phyloP scores from a whole-genome alignment of 2,329 filamentous ascomycete species.

The Pyrenophora teres region DNA sequence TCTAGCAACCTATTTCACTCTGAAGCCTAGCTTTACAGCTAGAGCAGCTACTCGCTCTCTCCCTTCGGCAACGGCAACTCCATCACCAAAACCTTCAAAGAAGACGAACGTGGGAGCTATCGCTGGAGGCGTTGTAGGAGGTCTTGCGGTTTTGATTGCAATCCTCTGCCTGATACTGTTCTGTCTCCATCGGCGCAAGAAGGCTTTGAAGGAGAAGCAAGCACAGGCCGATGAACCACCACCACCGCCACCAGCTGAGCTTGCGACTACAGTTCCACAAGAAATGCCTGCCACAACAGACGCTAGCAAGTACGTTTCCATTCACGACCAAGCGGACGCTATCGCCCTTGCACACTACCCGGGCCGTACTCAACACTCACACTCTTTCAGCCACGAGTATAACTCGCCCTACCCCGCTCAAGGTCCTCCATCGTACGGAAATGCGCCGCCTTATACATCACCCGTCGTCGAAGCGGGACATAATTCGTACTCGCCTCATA shows the following conservation, averaged over 20 bases:
- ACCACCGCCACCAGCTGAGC: conserved; percentile 33
- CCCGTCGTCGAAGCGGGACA: conserved; percentile 19
- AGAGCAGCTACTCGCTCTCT: conserved; percentile 59
- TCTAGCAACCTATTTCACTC: conserved; percentile 59
- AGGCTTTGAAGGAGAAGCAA: conserved; percentile 21
- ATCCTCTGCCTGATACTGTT: conserved; percentile 42
- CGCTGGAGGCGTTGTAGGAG: conserved; percentile 49
- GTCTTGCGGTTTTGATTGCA: conserved; percentile 39
- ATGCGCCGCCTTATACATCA: conserved; percentile 16
- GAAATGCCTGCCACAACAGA: conserved; percentile 33
- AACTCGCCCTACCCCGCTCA: conserved; percentile 23
- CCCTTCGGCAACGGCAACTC: conserved; percentile 28
- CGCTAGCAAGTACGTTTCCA: conserved; percentile 35
- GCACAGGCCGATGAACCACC: conserved; percentile 3
- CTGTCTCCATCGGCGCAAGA: conserved; percentile 46
- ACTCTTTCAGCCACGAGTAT: conserved; percentile 27
- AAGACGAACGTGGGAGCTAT: conserved; percentile 46
- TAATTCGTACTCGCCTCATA: conserved; percentile 13
- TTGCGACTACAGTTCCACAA: conserved; percentile 38
- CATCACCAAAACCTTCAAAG: conserved; percentile 10
- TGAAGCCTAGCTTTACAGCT: conserved; percentile 53
- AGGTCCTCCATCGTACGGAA: conserved; percentile 21
- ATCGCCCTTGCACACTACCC: conserved; percentile 18
- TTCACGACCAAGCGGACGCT: conserved; percentile 29
- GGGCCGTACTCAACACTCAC: conserved; percentile 23